Percentiles rank a stretch among this genome's conserved stretches.
Evolutionary conservation across 768 basidiomycete species (phyloP).

Genomic region (Gloeopeniophorella convolvens): DNA sequence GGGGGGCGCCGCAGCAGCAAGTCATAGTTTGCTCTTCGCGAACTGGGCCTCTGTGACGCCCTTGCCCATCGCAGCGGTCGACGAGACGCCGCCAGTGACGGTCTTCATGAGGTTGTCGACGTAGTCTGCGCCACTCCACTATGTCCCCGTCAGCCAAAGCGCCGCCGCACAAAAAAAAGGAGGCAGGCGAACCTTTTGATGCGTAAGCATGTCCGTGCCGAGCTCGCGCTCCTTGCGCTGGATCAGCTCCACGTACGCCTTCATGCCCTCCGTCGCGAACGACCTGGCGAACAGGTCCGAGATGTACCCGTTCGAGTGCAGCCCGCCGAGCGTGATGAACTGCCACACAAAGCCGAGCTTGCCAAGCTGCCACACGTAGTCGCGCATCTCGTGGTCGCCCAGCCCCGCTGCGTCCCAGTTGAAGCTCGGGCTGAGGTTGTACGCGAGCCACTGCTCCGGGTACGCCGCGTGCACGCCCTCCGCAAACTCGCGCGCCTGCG

Average conservation of each 20-base stretch:
- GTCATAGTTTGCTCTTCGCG: constrained; percentile 39
- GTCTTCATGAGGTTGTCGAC: constrained; percentile 90
- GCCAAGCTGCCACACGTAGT: constrained; percentile 88
- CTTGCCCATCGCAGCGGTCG: constrained; percentile 98
- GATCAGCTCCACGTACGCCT: constrained; percentile 94
- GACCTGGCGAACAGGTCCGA: constrained; percentile 86
- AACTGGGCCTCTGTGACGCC: constrained; percentile 94
- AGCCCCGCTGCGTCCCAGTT: constrained; percentile 95
- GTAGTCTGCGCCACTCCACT: constrained; percentile 97
- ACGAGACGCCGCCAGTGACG: constrained; percentile 94
- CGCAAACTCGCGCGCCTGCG: constrained; percentile 90
- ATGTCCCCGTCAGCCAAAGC: constrained; percentile 20
- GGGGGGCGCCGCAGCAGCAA: background rate
- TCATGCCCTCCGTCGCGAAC: constrained; percentile 95
- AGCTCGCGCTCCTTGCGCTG: constrained; percentile 91
- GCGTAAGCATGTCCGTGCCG: constrained; percentile 93
- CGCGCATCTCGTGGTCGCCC: constrained; percentile 75
- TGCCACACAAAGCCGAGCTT: constrained; percentile 98
- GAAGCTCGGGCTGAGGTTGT: constrained; percentile 92
- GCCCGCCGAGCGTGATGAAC: constrained; percentile 95
- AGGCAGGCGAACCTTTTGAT: constrained; percentile 69
- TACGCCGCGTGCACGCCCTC: constrained; percentile 74
- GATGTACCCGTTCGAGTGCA: constrained; percentile 97
- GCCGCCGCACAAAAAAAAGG: background rate
- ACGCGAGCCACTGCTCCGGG: constrained; percentile 93